Evolutionary conservation across 306 rosid species (phyloP).

Genomic region (Phaseolus lunatus): DNA sequence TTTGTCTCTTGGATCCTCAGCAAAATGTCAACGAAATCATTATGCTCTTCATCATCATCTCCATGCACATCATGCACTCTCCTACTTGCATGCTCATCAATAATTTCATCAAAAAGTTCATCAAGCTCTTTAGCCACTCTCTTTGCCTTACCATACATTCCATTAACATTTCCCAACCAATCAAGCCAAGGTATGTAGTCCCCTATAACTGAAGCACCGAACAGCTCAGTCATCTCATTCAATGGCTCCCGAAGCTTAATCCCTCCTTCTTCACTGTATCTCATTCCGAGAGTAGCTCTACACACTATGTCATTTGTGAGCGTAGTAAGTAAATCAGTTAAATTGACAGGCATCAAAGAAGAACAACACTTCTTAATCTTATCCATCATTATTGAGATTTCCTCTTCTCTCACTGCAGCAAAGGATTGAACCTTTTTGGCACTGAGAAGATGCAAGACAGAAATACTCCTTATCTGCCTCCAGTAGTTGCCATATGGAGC

Average conservation of each 20-base stretch:
- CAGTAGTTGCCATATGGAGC: constrained; percentile 31
- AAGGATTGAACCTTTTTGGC: constrained; percentile 42
- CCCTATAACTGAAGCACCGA: constrained; percentile 2
- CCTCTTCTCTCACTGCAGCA: constrained; percentile 33
- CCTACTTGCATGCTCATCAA: background rate
- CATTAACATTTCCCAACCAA: constrained; percentile 31
- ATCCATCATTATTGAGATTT: constrained; percentile 33
- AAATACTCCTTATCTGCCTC: constrained; percentile 35
- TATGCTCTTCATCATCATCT: background rate
- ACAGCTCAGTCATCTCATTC: background rate
- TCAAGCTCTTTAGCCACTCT: constrained; percentile 15
- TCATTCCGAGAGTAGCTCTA: constrained; percentile 32
- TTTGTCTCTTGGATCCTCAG: background rate
- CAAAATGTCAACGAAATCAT: background rate
- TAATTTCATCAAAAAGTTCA: constrained; percentile 25
- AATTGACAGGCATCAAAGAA: background rate
- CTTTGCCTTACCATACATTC: background rate
- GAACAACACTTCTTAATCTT: background rate
- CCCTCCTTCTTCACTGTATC: background rate
- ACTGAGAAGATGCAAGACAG: constrained; percentile 36
- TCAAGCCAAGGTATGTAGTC: constrained; percentile 3
- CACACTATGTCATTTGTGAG: background rate
- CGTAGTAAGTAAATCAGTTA: background rate
- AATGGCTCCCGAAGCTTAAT: background rate
- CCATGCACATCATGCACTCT: background rate